Evolutionary conservation across 2,329 filamentous ascomycete genomes (phyloP), one percentile per base, ranked within the genome.

Genomic region (Cladophialophora yegresii): DNA sequence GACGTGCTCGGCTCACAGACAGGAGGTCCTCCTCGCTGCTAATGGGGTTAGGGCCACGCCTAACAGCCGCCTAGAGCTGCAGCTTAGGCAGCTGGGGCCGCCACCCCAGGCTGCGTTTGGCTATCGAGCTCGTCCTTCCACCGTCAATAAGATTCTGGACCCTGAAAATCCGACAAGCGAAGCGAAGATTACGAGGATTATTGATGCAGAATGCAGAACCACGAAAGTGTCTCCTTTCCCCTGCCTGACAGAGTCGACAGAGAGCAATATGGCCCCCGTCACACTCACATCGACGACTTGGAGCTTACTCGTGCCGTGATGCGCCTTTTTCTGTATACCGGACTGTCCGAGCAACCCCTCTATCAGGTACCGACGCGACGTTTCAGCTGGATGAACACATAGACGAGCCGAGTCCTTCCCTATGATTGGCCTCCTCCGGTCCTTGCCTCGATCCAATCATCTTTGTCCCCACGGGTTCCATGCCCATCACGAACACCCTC

Each of bases 341-440:
- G 13, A 20, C 23, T 4, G 5, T 8, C 16, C 1, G 51, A 54
- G 26, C 13, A 28, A 54, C 51, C 23, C 51, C 51, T 54, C 28
- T 28, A 45, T 40, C 54, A 16, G 26, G 36, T 26, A n/a, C n/a
- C 53, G 51, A 54, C 26, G 56, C 40, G 62, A 40, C 26, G 62
- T 65, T 65, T 63, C 66, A 65, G 59, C 66, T 67, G 63, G 63
- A 67, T 60, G 61, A 65, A 63, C 61, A 60, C 66, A 60, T 7
- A 2, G 54, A 16, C 20, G 30, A n/a, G 20, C 55, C 55, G 51
- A 67, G 55, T 58, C 61, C 57, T 63, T 61, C 54, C 36, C 47
- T 63, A 22, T 62, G 59, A 67, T 67, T 67, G 66, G 63, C 54
- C 59, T 58, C 36, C 10, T 28, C 30, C 63, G 60, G 57, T 28